Base-by-base conservation (phyloP, 805 yeast genomes). In the Starmera dryadoides region DNA sequence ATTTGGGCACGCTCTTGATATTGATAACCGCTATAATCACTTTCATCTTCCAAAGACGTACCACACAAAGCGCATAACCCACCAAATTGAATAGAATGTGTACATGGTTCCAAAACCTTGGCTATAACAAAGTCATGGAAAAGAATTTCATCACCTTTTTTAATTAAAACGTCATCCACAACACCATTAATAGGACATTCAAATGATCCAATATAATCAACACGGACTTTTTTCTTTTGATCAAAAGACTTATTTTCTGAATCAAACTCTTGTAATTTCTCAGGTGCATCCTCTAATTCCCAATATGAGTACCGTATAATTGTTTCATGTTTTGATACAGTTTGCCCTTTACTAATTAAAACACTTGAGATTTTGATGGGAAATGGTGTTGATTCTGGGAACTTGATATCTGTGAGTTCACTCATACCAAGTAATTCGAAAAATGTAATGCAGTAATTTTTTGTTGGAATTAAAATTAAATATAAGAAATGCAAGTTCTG, bases 11-110 rank as follows among this genome's bases (percentile, higher is more conserved):
- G 62, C 43, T 81, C 86, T 43, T 75, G 75, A 34, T 49, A 44
- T 26, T 55, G 50, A 28, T 50, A 58, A 5, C 89, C 88, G 3
- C 81, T 64, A 53, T 86, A 87, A 56, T 89, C 97, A 36, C 77
- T 81, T 42, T 76, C 84, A 20, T 66, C 73, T 37, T 74, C 82
- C 9, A 93, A 73, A 7, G 85, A 75, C 42, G 77, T 77, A 6
- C 98, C 98, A 59, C 98, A 91, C 17, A 86, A 61, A 0, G 96
- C 97, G 64, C 98, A 91, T 33, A 91, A 69, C 0, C 98, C 98
- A 12, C 95, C 96, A 55, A 82, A 93, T 49, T 93, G 97, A 21
- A 93, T 88, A 2, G 91, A 77, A 60, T 93, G 98, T 11, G 86
- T 71, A 54, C 98, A 93, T 0, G 94, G 87, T 55, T 94, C 97